A percentile compares a stretch with the other conserved stretches of the same genome.
Evolutionary conservation across 495 filamentous ascomycete species (phyloP).

Genomic region (Aspergillus hancockii): DNA sequence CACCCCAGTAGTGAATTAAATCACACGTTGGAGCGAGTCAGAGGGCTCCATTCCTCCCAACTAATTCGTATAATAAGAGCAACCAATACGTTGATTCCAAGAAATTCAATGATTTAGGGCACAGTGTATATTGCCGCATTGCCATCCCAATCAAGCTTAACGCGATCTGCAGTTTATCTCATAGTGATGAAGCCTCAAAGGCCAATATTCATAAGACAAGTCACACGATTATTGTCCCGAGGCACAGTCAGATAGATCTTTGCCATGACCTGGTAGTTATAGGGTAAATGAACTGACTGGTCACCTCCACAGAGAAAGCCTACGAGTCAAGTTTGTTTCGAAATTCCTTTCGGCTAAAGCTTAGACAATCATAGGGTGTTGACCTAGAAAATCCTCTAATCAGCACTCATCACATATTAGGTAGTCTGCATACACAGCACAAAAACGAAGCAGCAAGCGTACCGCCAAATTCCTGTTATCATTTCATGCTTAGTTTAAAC

Average conservation of each 20-base stretch:
- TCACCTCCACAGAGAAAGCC: neutral
- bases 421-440: neutral
- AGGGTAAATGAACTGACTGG: neutral
- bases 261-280: neutral
- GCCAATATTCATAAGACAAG: neutral
- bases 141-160: neutral
- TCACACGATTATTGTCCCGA: neutral
- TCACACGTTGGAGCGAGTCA: neutral
- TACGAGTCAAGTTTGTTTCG: slow-evolving; percentile 1
- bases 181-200: neutral
- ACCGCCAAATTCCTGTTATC: neutral
- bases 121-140: neutral
- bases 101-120: neutral
- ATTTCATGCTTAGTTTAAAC: neutral
- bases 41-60: neutral
- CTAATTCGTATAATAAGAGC: neutral
- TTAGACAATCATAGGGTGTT: neutral
- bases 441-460: neutral
- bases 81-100: neutral
- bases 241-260: neutral
- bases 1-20: neutral
- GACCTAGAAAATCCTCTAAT: neutral
- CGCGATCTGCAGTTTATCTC: neutral
- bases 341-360: neutral
- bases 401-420: neutral